Evolutionary conservation across 176 grass and related monocot genomes (phyloP).

Genomic region (Carex kokanica): DNA sequence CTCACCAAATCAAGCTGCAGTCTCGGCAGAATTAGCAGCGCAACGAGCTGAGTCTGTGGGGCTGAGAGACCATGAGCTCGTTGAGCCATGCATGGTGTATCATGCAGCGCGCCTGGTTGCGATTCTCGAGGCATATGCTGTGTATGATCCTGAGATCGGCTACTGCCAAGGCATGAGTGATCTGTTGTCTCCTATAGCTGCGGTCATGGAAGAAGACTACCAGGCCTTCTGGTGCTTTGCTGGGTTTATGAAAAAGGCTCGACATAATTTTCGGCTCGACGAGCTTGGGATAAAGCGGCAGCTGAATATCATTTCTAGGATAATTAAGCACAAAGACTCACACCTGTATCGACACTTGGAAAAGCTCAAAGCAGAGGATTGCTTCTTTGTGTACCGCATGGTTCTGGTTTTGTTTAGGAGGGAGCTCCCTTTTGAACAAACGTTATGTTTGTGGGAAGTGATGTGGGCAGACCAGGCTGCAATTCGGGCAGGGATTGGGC

Average conservation of each 20-base stretch:
- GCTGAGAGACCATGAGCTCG: slow-evolving; percentile 40
- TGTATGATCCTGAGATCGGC: slow-evolving; percentile 54
- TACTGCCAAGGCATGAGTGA: slow-evolving; percentile 64
- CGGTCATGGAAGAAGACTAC: slow-evolving; percentile 42
- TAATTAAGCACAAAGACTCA: slow-evolving; percentile 44
- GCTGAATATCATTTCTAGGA: slow-evolving; percentile 46
- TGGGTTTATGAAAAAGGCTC: slow-evolving; percentile 49
- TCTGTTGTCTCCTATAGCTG: slow-evolving; percentile 42
- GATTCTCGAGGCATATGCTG: slow-evolving; percentile 50
- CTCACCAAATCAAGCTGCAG: slow-evolving; percentile 32
- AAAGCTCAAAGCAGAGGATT: slow-evolving; percentile 46
- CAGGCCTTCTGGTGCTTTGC: slow-evolving; percentile 55
- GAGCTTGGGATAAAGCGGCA: slow-evolving; percentile 45
- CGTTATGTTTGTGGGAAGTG: slow-evolving; percentile 48
- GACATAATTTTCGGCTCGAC: slow-evolving; percentile 50
- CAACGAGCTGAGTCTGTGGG: slow-evolving; percentile 34
- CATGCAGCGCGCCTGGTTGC: slow-evolving; percentile 49
- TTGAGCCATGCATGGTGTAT: slow-evolving; percentile 41
- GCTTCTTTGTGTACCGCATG: slow-evolving; percentile 55
- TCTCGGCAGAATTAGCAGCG: slow-evolving; percentile 31
- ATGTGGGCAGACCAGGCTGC: slow-evolving; percentile 65
- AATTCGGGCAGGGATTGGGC: slow-evolving; percentile 40
- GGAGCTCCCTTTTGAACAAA: slow-evolving; percentile 51
- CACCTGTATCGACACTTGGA: slow-evolving; percentile 45
- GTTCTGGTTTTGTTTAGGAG: slow-evolving; percentile 47